These are phyloP conservation scores for Bipolaris victoriae DNA, from an alignment of 2,329 filamentous ascomycete genomes.

Conservation along the genomic window DNA sequence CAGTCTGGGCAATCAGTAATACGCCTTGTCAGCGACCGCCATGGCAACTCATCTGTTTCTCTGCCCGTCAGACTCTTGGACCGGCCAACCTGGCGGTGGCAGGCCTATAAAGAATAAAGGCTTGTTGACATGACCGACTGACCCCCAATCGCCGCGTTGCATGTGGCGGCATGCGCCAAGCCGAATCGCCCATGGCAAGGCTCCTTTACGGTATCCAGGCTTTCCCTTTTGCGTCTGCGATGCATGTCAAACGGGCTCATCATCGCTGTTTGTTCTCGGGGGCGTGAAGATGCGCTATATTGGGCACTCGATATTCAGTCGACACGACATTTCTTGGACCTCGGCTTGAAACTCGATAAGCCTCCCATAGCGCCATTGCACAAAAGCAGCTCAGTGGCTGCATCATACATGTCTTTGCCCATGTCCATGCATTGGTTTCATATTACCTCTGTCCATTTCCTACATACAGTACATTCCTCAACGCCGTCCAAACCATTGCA, in stretches of 20 bases:
- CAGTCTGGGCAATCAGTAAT: neutral
- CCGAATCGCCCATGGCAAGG: constrained; percentile 21
- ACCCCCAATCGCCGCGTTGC: constrained; percentile 31
- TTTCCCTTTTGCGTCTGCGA: constrained; percentile 26
- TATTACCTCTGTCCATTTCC: constrained; percentile 2
- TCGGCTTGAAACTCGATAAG: constrained; percentile 30
- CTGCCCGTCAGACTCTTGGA: constrained; percentile 10
- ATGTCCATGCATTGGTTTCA: constrained; percentile 3
- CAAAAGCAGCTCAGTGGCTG: constrained; percentile 18
- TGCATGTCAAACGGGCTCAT: constrained; percentile 10
- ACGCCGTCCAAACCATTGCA: constrained; percentile 15
- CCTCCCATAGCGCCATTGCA: constrained; percentile 18
- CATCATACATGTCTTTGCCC: constrained; percentile 12
- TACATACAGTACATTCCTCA: constrained; percentile 7
- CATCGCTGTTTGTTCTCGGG: neutral
- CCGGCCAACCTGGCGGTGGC: constrained; percentile 12
- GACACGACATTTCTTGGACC: constrained; percentile 10
- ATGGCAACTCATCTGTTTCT: constrained; percentile 9
- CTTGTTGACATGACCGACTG: constrained; percentile 26
- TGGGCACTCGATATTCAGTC: constrained; percentile 11
- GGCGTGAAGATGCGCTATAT: constrained; percentile 9
- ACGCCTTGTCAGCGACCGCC: constrained; percentile 3
- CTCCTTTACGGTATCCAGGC: constrained; percentile 19
- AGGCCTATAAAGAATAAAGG: constrained; percentile 32
- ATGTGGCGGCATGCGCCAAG: constrained; percentile 35